Evolutionary conservation across 306 rosid genomes (phyloP).

Genomic region (Inga leiocalycina): DNA sequence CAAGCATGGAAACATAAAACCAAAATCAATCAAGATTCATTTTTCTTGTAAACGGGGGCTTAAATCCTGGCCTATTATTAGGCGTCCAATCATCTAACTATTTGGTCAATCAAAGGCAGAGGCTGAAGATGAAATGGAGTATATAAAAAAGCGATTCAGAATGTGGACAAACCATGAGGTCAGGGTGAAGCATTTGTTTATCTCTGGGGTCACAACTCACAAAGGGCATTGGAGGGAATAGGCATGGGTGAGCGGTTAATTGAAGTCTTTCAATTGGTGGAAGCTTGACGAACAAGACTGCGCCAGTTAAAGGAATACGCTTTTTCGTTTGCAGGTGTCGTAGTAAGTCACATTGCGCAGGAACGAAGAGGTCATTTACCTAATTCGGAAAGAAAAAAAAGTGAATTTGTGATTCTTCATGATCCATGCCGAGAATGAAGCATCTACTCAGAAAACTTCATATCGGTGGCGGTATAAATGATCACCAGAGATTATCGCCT

Average conservation of each 20-base stretch:
- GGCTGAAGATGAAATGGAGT: neutral
- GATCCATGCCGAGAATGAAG: constrained; percentile 95
- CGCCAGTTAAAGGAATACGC: constrained; percentile 61
- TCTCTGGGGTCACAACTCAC: constrained; percentile 25
- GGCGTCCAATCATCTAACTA: neutral
- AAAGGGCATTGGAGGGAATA: constrained; percentile 56
- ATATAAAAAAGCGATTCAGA: neutral
- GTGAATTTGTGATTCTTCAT: constrained; percentile 35
- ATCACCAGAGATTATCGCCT: constrained; percentile 52
- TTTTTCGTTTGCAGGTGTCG: constrained; percentile 41
- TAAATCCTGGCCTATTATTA: neutral
- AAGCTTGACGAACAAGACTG: constrained; percentile 64
- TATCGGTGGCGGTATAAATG: constrained; percentile 87
- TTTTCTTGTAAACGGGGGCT: neutral
- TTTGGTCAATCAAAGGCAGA: neutral
- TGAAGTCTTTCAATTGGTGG: constrained; percentile 45
- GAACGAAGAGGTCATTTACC: neutral
- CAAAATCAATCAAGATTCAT: neutral
- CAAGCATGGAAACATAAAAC: neutral
- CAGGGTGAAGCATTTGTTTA: neutral
- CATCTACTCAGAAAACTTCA: constrained; percentile 95
- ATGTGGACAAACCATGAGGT: neutral
- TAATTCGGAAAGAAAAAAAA: neutral
- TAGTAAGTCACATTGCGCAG: constrained; percentile 38
- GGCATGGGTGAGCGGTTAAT: constrained; percentile 57